Conservation (phyloP, 495 filamentous ascomycete genomes). For the Daldinia caldariorum region DNA sequence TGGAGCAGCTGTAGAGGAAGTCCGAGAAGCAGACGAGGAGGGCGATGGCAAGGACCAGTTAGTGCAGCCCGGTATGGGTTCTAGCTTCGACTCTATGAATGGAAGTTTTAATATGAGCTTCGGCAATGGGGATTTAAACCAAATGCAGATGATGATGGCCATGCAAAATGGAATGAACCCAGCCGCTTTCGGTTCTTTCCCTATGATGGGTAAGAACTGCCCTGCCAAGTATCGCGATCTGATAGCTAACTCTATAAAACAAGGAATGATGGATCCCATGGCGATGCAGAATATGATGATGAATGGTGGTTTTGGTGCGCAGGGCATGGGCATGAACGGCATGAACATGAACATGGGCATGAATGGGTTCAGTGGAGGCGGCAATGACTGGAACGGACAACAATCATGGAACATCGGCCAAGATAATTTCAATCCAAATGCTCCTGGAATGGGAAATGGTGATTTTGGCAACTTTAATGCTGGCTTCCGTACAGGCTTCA, state of each 20-base stretch:
- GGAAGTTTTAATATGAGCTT: conserved; percentile 74
- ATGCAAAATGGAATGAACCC: conserved; percentile 80
- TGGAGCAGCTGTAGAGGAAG: conserved; percentile 42
- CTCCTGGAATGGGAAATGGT: conserved; percentile 76
- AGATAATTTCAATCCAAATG: conserved; percentile 79
- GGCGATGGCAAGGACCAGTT: conserved; percentile 49
- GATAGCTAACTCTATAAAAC: conserved; percentile 48
- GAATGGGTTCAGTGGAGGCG: conserved; percentile 77
- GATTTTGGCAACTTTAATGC: conserved; percentile 83
- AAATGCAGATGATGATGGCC: conserved; percentile 75
- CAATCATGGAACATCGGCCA: conserved; percentile 80
- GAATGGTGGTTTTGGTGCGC: conserved; percentile 77
- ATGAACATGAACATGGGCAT: conserved; percentile 91
- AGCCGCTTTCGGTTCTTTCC: conserved; percentile 67
- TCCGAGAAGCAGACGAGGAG: conserved; percentile 46
- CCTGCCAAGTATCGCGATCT: not conserved
- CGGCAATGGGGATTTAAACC: conserved; percentile 72
- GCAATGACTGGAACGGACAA: conserved; percentile 72
- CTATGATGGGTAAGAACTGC: conserved; percentile 83
- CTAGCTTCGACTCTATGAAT: conserved; percentile 60
- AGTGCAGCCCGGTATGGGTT: conserved; percentile 48
- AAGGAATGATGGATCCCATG: conserved; percentile 92
- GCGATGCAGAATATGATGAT: conserved; percentile 88
- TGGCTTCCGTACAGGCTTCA: conserved; percentile 70
- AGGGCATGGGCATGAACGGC: conserved; percentile 90